Conservation (phyloP, 148 eudicot genomes). For the Silene latifolia region DNA sequence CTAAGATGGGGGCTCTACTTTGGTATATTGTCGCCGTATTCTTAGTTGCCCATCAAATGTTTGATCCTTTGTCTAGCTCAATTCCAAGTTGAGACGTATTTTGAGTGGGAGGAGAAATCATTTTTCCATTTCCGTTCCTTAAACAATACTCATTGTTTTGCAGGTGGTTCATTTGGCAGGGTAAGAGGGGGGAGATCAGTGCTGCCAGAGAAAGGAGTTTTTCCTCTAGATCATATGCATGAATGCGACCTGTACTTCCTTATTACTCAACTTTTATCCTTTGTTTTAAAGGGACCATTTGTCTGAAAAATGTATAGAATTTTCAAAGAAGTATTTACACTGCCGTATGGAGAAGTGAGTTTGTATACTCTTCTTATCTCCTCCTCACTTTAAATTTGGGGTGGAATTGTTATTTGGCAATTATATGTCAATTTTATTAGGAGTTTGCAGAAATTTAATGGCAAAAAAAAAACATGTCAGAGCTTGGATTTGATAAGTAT, state of each 20-base stretch:
- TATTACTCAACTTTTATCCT: background rate
- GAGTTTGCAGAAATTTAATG: constrained; percentile 75
- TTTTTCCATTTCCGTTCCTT: too few species aligned
- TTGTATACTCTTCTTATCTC: background rate
- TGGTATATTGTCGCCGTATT: too few species aligned
- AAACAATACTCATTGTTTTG: background rate
- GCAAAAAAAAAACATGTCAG: constrained; percentile 93
- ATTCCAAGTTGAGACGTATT: too few species aligned
- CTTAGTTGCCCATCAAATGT: background rate
- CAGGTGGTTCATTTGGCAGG: constrained; percentile 94
- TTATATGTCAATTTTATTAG: background rate
- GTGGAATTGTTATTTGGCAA: background rate
- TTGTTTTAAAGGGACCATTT: background rate
- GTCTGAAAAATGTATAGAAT: constrained; percentile 67
- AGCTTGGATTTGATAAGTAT: constrained; percentile 73
- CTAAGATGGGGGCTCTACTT: too few species aligned
- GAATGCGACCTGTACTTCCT: constrained; percentile 66
- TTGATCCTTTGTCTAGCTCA: background rate
- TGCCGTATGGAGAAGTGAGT: constrained; percentile 95
- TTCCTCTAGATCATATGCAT: constrained; percentile 92
- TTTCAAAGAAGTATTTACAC: constrained; percentile 78
- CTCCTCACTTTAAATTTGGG: background rate
- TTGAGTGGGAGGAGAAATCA: too few species aligned
- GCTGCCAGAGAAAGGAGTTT: too few species aligned
- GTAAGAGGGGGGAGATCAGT: constrained; percentile 76